Evolutionary conservation across 352 stramenopile genomes (phyloP), one percentile per base, ranked within the genome.

Genomic region (Phytopythium boreale): DNA sequence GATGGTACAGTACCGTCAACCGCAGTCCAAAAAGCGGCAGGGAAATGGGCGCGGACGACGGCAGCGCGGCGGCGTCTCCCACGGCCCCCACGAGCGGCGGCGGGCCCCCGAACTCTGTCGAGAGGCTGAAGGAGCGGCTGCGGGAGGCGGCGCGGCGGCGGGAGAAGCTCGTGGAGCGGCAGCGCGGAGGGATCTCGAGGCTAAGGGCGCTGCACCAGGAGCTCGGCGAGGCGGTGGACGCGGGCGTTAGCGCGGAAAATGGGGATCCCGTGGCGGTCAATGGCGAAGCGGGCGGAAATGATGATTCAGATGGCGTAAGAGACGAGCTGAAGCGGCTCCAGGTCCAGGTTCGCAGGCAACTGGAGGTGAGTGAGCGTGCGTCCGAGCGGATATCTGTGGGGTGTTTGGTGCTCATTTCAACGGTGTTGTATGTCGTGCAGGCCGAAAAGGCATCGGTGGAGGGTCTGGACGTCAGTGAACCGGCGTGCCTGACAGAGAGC

Each of bases 81-180:
- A 61, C 68, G 59, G 49, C 4, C 11, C 46, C 64, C 15, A 22
- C 22, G 56, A 17, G 34, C 24, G 7, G 39, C 27, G 15, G 43
- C 15, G 12, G 61, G 24, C 41, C n/a, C 20, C 8, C 31, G 8
- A 27, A 71, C 44, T 31, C 62, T 39, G 36, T 34, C 20, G 55
- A 68, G 43, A 70, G 39, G 27, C 43, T 71, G 5, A 50, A 63
- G 26, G 29, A 71, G 49, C 69, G 56, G 61, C 64, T 79, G 24
- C 47, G 36, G 2, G 47, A 72, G 60, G n/a, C 70, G 2, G 24
- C 20, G 7, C 41, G 61, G 39, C 65, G 68, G 49, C 56, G 63
- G 27, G 27, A 72, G 41, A 46, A 39, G 22, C 84, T 72, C 65
- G 62, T 72, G 46, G 26, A 43, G 11, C 75, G 62, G 60, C 66